phyloP scores from a whole-genome alignment of 2,329 filamentous ascomycete genomes.

The Colletotrichum filicis region DNA sequence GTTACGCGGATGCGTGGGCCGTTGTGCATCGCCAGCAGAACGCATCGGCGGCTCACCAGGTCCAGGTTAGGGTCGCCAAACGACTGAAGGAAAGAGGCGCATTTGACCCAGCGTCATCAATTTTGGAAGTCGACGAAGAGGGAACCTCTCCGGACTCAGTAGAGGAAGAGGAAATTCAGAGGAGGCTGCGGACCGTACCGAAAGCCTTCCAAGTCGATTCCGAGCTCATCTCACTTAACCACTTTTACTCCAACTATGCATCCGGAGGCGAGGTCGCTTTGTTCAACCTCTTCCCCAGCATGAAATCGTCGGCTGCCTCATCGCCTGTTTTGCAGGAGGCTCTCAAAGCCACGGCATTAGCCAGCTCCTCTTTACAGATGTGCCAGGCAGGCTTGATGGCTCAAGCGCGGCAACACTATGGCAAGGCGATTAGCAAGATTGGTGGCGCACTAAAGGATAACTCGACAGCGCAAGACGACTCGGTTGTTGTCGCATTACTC shows the following conservation, averaged over 20 bases:
- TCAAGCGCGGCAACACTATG: conserved; percentile 11
- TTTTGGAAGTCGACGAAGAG: background rate
- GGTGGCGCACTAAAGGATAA: background rate
- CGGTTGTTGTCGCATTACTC: conserved; percentile 8
- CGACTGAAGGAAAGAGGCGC: conserved; percentile 16
- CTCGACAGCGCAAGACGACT: conserved; percentile 10
- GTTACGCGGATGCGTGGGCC: conserved; percentile 51
- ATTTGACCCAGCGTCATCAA: background rate
- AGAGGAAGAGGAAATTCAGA: background rate
- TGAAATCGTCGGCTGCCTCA: conserved; percentile 34
- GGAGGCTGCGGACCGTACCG: background rate
- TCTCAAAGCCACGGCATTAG: conserved; percentile 30
- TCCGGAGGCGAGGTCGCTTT: conserved; percentile 7
- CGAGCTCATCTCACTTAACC: conserved; percentile 7
- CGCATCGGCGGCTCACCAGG: conserved; percentile 7
- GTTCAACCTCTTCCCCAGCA: background rate
- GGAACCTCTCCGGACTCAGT: background rate
- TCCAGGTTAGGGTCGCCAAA: conserved; percentile 19
- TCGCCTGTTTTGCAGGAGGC: conserved; percentile 25
- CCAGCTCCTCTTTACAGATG: conserved; percentile 11
- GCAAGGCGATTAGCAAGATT: conserved; percentile 15
- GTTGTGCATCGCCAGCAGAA: conserved; percentile 42
- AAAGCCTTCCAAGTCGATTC: background rate
- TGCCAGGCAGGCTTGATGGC: conserved; percentile 21
- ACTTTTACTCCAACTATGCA: conserved; percentile 20